Percentiles rank a stretch among this genome's conserved stretches.
Conservation (phyloP, 352 stramenopile genomes). For the Pythium sp. region DNA sequence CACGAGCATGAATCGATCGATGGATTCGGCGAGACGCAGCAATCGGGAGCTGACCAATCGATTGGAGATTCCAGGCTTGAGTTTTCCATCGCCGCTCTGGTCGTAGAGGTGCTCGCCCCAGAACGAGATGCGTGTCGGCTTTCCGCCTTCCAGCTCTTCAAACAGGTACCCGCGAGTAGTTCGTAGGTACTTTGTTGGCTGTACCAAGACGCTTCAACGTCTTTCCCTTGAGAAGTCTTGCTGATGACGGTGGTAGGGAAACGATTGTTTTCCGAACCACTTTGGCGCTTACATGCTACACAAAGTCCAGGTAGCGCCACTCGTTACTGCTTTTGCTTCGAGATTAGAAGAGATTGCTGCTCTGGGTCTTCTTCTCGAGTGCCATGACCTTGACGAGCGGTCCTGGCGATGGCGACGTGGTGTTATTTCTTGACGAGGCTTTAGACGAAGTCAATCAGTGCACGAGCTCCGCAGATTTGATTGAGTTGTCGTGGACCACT, state of each 20-base stretch:
- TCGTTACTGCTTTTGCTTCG: background rate
- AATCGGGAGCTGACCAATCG: background rate
- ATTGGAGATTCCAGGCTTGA: background rate
- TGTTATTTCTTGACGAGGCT: background rate
- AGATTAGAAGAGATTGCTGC: background rate
- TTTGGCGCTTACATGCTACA: conserved; percentile 10
- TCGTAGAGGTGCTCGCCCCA: conserved; percentile 28
- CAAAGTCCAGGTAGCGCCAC: conserved; percentile 17
- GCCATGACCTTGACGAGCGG: conserved; percentile 4
- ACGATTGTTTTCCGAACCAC: conserved; percentile 13
- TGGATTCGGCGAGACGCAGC: background rate
- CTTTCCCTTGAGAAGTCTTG: background rate
- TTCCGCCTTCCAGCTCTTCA: conserved; percentile 31
- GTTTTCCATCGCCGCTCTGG: background rate
- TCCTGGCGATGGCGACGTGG: background rate
- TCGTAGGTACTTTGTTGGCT: background rate
- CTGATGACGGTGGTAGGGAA: background rate
- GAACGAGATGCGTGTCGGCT: conserved; percentile 36
- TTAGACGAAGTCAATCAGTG: background rate
- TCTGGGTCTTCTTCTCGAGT: background rate
- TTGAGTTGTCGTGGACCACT: background rate
- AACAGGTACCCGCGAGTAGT: conserved; percentile 29
- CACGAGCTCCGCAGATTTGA: background rate
- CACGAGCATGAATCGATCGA: background rate
- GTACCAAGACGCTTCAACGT: background rate